Conservation (phyloP, 805 yeast genomes). For the Kodamaea laetipori region DNA sequence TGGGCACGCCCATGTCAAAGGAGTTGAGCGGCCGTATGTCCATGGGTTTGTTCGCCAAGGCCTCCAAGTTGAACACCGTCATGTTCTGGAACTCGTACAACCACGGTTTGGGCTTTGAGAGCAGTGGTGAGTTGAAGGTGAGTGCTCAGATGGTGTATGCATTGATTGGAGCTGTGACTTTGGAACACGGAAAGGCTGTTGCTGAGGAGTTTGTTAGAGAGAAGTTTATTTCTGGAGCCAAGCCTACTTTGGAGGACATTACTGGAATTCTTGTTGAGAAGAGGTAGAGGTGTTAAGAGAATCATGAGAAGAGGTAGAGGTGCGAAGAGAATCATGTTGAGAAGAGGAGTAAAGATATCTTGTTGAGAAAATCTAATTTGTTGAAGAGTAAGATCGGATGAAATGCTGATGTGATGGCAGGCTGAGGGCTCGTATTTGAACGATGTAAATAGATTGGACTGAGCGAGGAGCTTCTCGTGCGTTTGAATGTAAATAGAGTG, state of each 20-base stretch:
- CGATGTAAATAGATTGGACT: slow-evolving; percentile 2
- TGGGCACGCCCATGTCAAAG: slow-evolving; percentile 60
- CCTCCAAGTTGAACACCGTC: slow-evolving; percentile 48
- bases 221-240: slow-evolving; percentile 41
- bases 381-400: no score
- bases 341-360: no score
- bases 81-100: slow-evolving; percentile 70
- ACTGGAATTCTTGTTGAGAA: slow-evolving; percentile 32
- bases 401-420: no score
- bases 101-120: slow-evolving; percentile 44
- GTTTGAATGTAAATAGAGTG: slow-evolving; percentile 3
- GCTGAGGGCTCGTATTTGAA: slow-evolving; percentile 1
- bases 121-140: slow-evolving; percentile 59
- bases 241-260: slow-evolving; percentile 36
- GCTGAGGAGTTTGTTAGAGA: slow-evolving; percentile 60
- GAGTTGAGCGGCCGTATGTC: slow-evolving; percentile 52
- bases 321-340: no score
- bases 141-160: slow-evolving; percentile 59
- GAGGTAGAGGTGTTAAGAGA: neutral
- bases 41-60: slow-evolving; percentile 54
- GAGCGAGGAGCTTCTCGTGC: neutral
- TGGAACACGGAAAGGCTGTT: slow-evolving; percentile 58
- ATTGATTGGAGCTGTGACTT: slow-evolving; percentile 67
- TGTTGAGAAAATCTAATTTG: no score
- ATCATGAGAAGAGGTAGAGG: no score